A percentile compares a stretch with the other conserved stretches of the same genome.
Evolutionary conservation across 208 protist species (phyloP).

Genomic region (Crithidia expoeki): DNA sequence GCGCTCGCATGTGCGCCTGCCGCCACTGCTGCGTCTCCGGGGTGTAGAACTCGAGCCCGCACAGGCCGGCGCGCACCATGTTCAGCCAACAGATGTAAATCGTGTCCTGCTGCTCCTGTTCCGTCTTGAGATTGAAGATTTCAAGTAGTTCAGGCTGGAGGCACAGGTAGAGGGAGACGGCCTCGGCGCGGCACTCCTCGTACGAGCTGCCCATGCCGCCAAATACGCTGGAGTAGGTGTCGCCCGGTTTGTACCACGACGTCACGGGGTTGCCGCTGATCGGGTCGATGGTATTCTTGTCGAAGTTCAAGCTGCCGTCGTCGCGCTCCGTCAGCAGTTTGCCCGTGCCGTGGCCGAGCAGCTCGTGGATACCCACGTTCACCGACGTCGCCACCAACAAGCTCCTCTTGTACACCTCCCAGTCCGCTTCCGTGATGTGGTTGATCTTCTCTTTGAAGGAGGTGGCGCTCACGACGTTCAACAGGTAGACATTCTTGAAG

Average conservation of each 20-base stretch:
- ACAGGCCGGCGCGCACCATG: conserved; percentile 92
- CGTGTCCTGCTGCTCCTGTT: conserved; percentile 43
- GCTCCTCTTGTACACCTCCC: conserved; percentile 73
- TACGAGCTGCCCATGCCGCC: conserved; percentile 67
- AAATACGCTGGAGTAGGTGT: conserved; percentile 90
- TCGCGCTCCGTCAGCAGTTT: conserved; percentile 74
- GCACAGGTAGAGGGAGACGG: conserved; percentile 87
- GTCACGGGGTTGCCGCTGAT: conserved; percentile 68
- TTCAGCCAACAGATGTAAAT: conserved; percentile 91
- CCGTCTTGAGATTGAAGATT: conserved; percentile 58
- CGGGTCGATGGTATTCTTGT: conserved; percentile 64
- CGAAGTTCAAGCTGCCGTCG: conserved; percentile 85
- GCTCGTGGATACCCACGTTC: conserved; percentile 94
- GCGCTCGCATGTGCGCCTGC: conserved; percentile 93
- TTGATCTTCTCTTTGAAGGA: conserved; percentile 71
- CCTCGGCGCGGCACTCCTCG: conserved; percentile 93
- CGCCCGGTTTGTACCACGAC: conserved; percentile 87
- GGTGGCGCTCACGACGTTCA: conserved; percentile 82
- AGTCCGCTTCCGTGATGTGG: conserved; percentile 82
- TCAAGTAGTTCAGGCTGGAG: conserved; percentile 60
- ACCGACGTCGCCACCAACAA: conserved; percentile 76
- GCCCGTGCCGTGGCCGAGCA: conserved; percentile 93
- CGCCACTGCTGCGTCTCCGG: conserved; percentile 84
- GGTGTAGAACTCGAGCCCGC: conserved; percentile 91
- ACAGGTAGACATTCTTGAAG: conserved; percentile 95